Percentiles rank a stretch among this genome's conserved stretches.
phyloP scores from a whole-genome alignment of 768 basidiomycete species.

The Mycena olivaceomarginata region DNA sequence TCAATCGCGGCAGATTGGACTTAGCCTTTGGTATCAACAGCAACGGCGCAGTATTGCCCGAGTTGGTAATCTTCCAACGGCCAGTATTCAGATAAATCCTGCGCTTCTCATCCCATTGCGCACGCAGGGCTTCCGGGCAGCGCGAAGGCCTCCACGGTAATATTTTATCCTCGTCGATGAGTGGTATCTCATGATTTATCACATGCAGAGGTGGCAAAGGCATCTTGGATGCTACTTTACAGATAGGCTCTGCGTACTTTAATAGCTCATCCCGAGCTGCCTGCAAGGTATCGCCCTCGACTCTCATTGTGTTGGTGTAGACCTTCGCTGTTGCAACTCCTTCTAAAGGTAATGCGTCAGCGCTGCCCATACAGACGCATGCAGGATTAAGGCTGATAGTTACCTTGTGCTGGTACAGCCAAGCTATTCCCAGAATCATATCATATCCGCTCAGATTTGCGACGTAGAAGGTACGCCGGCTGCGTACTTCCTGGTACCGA shows the following conservation, averaged over 20 bases:
- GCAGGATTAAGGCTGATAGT: slow-evolving; percentile 45
- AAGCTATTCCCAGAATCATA: slow-evolving; percentile 50
- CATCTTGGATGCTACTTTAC: slow-evolving; percentile 35
- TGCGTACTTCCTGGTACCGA: slow-evolving; percentile 27
- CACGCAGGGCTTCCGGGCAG: slow-evolving; percentile 43
- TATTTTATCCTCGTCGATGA: slow-evolving; percentile 49
- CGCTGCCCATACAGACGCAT: slow-evolving; percentile 33
- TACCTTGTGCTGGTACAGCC: slow-evolving; percentile 49
- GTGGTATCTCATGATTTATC: slow-evolving; percentile 52
- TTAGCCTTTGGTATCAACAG: too few relatives aligned
- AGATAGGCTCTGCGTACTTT: slow-evolving; percentile 5
- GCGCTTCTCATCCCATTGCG: neutral
- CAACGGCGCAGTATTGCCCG: too few relatives aligned
- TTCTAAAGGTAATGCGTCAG: slow-evolving; percentile 17
- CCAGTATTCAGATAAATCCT: neutral
- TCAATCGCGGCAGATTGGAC: too few relatives aligned
- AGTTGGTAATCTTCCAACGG: neutral
- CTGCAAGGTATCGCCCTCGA: neutral
- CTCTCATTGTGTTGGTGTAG: neutral
- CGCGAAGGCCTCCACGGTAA: slow-evolving; percentile 49
- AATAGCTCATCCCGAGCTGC: slow-evolving; percentile 7
- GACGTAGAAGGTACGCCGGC: slow-evolving; percentile 46
- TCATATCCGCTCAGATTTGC: slow-evolving; percentile 54
- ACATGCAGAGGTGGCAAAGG: slow-evolving; percentile 49
- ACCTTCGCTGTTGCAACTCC: slow-evolving; percentile 30